Base-by-base conservation (phyloP, 2,329 filamentous ascomycete species). In the Aspergillus glaucus region DNA sequence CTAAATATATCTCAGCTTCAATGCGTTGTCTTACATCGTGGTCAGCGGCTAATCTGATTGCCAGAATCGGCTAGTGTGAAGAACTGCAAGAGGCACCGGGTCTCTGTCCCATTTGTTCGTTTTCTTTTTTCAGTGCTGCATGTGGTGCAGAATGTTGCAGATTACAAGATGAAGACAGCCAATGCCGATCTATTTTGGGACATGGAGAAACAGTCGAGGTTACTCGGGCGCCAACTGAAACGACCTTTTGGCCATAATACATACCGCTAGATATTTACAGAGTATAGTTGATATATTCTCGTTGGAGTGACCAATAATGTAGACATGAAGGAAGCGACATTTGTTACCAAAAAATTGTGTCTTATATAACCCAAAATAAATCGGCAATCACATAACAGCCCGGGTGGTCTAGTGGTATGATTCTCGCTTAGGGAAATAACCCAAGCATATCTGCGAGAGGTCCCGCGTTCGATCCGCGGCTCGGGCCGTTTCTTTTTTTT, bases 11-110 rank as follows among this genome's bases (percentile, higher is more conserved):
- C 34, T 4, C 34, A 9, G n/a, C 19, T 48, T 42, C 36, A 28
- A 43, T n/a, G 46, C 10, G 26, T 48, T 37, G 43, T 48, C 46
- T 47, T 47, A 43, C 49, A 49, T 47, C 40, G 45, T 48, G 48
- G 45, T 50, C 47, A 48, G 58, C 58, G 57, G 15, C 51, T 55
- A 58, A 50, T 50, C 53, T 47, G 28, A 54, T 50, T 61, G 42
- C 58, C 55, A 39, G 19, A 49, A 41, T 32, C 19, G 57, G 60
- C 51, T 62, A 63, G 58, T 51, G 46, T 62, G 59, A 52, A 58
- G 56, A 57, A 48, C 46, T 50, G 40, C 47, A 52, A 37, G 14
- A 24, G 19, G 42, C 12, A 17, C 43, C 39, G 24, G 36, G 39
- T 12, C 10, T 37, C 3, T 8, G 37, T 40, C 37, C 9, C 5